phyloP scores from a whole-genome alignment of 2,329 filamentous ascomycete genomes.

The Botrytis byssoidea region DNA sequence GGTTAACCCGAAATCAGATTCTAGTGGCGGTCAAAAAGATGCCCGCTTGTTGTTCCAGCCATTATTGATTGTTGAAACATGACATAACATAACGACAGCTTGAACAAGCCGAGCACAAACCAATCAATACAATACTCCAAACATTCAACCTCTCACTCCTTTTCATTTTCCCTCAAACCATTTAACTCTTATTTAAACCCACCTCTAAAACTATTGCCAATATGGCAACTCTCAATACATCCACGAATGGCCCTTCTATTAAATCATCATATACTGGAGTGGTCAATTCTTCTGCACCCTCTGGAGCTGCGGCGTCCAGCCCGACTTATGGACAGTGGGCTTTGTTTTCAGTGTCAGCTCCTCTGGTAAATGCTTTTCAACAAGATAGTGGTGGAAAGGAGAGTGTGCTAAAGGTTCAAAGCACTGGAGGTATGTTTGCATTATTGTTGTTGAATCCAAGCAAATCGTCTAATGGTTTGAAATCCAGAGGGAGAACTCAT shows the following conservation, averaged over 20 bases:
- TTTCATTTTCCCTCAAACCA: background rate
- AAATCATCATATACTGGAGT: constrained; percentile 76
- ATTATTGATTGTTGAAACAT: constrained; percentile 8
- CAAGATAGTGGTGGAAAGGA: constrained; percentile 78
- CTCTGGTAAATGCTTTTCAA: constrained; percentile 90
- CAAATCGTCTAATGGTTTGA: constrained; percentile 8
- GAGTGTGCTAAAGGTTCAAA: constrained; percentile 92
- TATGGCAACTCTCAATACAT: constrained; percentile 81
- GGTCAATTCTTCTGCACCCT: constrained; percentile 58
- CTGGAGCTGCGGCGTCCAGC: constrained; percentile 60
- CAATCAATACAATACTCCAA: constrained; percentile 7
- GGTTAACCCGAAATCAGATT: background rate
- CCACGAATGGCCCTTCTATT: constrained; percentile 78
- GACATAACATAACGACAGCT: constrained; percentile 14
- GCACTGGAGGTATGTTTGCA: constrained; percentile 67
- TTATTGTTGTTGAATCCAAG: background rate
- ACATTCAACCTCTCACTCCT: background rate
- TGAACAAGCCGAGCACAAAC: constrained; percentile 17
- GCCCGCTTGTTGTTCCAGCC: constrained; percentile 10
- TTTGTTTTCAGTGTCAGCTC: constrained; percentile 87
- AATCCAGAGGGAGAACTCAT: constrained; percentile 79
- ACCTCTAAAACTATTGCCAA: constrained; percentile 17
- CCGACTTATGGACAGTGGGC: constrained; percentile 91
- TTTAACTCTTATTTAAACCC: background rate
- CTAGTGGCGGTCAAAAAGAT: constrained; percentile 12